Evolutionary conservation across 2,329 filamentous ascomycete genomes (phyloP).

Genomic region (Leptographium procerum): DNA sequence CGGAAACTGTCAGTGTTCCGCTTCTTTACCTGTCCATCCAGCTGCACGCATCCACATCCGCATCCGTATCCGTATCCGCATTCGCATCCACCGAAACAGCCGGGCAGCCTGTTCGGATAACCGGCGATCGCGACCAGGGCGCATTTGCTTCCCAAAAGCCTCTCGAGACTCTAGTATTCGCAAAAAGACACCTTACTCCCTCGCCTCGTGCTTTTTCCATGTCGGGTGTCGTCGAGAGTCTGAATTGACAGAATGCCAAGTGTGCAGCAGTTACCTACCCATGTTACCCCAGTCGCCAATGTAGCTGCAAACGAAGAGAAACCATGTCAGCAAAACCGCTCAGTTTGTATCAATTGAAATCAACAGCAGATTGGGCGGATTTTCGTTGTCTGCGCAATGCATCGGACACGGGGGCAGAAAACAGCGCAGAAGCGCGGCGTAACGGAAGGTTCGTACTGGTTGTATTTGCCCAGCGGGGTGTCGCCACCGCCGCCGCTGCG

Average conservation of each 20-base stretch:
- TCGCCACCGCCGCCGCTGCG: slow-evolving; percentile 28
- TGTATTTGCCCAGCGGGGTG: slow-evolving; percentile 29
- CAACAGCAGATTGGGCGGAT: neutral
- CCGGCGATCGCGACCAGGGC: neutral
- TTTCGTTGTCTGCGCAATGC: neutral
- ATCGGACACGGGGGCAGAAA: neutral
- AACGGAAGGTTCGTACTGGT: slow-evolving; percentile 27
- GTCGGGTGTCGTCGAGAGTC: neutral
- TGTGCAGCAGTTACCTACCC: slow-evolving; percentile 43
- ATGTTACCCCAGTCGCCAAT: slow-evolving; percentile 65
- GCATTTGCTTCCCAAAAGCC: neutral
- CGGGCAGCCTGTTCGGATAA: neutral
- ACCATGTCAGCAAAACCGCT: neutral
- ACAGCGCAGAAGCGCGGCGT: slow-evolving; percentile 4
- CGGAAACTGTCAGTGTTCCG: neutral
- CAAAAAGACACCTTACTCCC: neutral
- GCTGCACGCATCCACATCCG: neutral
- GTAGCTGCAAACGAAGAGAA: slow-evolving; percentile 37
- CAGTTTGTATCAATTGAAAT: neutral
- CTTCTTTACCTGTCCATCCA: neutral
- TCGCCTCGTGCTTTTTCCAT: neutral
- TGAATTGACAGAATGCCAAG: neutral
- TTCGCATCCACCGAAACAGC: neutral
- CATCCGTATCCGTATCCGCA: too few relatives aligned
- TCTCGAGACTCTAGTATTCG: neutral